A percentile compares a stretch with the other conserved stretches of the same genome.
Evolutionary conservation across 2,329 filamentous ascomycete genomes (phyloP).

Genomic region (Botryotinia convoluta): DNA sequence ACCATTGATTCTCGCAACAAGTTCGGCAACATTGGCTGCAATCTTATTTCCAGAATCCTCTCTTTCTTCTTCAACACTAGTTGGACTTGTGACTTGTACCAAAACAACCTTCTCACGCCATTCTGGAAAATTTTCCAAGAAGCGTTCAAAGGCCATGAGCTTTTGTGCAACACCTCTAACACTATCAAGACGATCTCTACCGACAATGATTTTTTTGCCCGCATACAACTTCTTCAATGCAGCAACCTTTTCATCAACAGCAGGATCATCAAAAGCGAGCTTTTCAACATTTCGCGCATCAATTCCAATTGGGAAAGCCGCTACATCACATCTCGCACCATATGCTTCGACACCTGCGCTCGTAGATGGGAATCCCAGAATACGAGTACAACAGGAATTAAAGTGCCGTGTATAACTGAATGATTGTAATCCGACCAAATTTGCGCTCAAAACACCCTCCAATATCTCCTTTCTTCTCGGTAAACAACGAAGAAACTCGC

Average conservation of each 20-base stretch:
- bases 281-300: slow-evolving; percentile 77
- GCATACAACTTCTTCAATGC: slow-evolving; percentile 73
- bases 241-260: slow-evolving; percentile 68
- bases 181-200: slow-evolving; percentile 88
- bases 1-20: slow-evolving; percentile 90
- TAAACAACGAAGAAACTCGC: slow-evolving; percentile 88
- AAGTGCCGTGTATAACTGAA: slow-evolving; percentile 96
- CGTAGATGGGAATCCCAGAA: slow-evolving; percentile 87
- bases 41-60: slow-evolving; percentile 78
- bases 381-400: slow-evolving; percentile 86
- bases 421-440: slow-evolving; percentile 93
- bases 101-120: slow-evolving; percentile 91
- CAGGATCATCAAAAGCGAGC: slow-evolving; percentile 67
- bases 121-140: slow-evolving; percentile 85
- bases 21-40: slow-evolving; percentile 82
- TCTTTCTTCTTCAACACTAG: slow-evolving; percentile 72
- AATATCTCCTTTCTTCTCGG: slow-evolving; percentile 86
- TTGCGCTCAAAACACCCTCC: slow-evolving; percentile 84
- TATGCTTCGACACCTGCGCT: slow-evolving; percentile 83
- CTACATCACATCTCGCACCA: slow-evolving; percentile 83
- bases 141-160: slow-evolving; percentile 88
- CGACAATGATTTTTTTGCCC: slow-evolving; percentile 94
- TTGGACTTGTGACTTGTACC: slow-evolving; percentile 92
- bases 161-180: slow-evolving; percentile 95
- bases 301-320: slow-evolving; percentile 93